A percentile compares a stretch with the other conserved stretches of the same genome.
phyloP scores from a whole-genome alignment of 1,284 basidiomycete genomes.

The Ganoderma lucidum region DNA sequence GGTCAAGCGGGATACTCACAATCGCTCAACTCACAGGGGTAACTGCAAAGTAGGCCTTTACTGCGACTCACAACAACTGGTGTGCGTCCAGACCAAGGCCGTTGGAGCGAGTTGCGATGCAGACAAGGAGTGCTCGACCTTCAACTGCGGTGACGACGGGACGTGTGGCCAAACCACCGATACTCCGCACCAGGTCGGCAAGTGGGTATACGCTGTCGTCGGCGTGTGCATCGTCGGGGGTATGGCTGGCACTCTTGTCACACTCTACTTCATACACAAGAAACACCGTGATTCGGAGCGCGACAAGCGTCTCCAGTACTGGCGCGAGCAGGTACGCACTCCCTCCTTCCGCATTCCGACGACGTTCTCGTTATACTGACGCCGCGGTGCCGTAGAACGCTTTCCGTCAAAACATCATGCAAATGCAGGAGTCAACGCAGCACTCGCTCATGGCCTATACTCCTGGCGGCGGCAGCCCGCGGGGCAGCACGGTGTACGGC shows the following conservation, averaged over 20 bases:
- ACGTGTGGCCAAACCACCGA: constrained; percentile 70
- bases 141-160: constrained; percentile 73
- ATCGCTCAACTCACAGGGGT: constrained; percentile 51
- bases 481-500: constrained; percentile 53
- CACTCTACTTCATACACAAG: constrained; percentile 75
- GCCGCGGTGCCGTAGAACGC: constrained; percentile 57
- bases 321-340: constrained; percentile 78
- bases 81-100: constrained; percentile 69
- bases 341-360: not conserved
- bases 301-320: constrained; percentile 85
- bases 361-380: not conserved
- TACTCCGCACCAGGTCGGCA: constrained; percentile 67
- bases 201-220: constrained; percentile 80
- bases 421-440: constrained; percentile 77
- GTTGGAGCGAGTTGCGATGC: constrained; percentile 69
- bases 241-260: constrained; percentile 73
- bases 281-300: constrained; percentile 78
- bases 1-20: not conserved
- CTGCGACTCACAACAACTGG: constrained; percentile 68
- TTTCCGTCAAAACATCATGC: constrained; percentile 79
- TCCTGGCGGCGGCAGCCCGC: constrained; percentile 50
- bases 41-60: constrained; percentile 75
- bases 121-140: constrained; percentile 86
- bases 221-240: constrained; percentile 76
- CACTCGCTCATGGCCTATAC: constrained; percentile 62